These are phyloP conservation scores for Brassica rapa DNA, from an alignment of 345 rosid species.

Conservation along the genomic window DNA sequence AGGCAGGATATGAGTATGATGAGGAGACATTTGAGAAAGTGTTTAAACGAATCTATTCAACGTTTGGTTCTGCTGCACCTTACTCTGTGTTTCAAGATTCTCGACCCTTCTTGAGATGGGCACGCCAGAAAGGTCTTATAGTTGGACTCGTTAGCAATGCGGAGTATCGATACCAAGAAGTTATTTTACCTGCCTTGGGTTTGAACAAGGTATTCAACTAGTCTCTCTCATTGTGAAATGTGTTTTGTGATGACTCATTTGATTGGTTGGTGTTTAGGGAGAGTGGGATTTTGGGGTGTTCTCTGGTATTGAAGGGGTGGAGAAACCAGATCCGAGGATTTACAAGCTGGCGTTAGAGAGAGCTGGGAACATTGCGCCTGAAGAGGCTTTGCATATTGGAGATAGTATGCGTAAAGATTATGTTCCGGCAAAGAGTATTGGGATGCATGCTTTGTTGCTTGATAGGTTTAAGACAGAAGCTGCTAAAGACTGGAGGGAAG, in stretches of 20 bases:
- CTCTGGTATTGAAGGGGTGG: constrained; percentile 89
- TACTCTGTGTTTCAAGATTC: constrained; percentile 77
- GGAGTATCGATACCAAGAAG: constrained; percentile 83
- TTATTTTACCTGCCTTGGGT: constrained; percentile 87
- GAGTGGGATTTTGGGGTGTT: constrained; percentile 99
- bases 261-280: constrained; percentile 44
- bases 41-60: constrained; percentile 79
- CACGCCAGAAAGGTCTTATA: constrained; percentile 58
- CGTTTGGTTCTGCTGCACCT: constrained; percentile 96
- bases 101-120: constrained; percentile 87
- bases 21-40: constrained; percentile 91
- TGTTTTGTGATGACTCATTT: constrained; percentile 2
- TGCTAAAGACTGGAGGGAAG: constrained; percentile 75
- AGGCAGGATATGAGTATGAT: constrained; percentile 96
- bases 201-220: constrained; percentile 53
- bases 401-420: constrained; percentile 94
- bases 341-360: constrained; percentile 70
- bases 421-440: constrained; percentile 74
- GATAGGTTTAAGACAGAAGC: constrained; percentile 88
- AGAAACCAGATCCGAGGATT: constrained; percentile 86
- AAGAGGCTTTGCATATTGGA: constrained; percentile 75
- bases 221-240: constrained; percentile 1
- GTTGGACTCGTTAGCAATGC: constrained; percentile 88
- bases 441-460: constrained; percentile 85
- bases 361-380: constrained; percentile 79